phyloP scores from a whole-genome alignment of 345 rosid genomes.

The Salix brachista region DNA sequence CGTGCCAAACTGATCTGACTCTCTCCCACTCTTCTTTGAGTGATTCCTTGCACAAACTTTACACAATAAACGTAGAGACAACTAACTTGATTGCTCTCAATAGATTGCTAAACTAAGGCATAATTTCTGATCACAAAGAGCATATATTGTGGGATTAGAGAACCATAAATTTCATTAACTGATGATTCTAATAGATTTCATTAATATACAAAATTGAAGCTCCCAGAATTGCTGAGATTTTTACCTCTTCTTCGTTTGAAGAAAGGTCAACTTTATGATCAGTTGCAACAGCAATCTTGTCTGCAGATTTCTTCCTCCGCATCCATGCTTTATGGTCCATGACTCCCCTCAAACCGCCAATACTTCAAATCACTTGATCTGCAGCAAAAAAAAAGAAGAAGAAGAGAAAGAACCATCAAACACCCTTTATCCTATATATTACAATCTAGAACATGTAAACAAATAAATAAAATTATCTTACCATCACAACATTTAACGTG shows the following conservation, averaged over 20 bases:
- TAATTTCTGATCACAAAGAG: not conserved
- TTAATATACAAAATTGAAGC: not conserved
- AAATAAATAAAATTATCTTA: not conserved
- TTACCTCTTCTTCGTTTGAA: constrained; percentile 56
- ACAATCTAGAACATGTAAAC: not conserved
- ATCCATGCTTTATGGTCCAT: constrained; percentile 86
- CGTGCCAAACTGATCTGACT: not conserved
- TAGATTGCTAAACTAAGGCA: not conserved
- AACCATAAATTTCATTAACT: not conserved
- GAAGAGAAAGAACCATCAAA: not conserved
- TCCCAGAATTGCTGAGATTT: not conserved
- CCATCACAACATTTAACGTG: not conserved
- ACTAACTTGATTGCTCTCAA: not conserved
- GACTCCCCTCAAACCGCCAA: constrained; percentile 5
- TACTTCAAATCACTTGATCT: constrained; percentile 1
- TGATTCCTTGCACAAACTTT: not conserved
- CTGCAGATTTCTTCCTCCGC: constrained; percentile 77
- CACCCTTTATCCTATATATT: not conserved
- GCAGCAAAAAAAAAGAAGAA: constrained; percentile 4
- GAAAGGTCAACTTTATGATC: constrained; percentile 31
- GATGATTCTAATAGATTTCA: not conserved
- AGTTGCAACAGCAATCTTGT: constrained; percentile 41
- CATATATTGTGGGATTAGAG: not conserved
- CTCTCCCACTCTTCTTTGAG: not conserved
- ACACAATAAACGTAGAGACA: not conserved